phyloP scores from a whole-genome alignment of 2,329 filamentous ascomycete genomes.

The Ceratocystis lukuohia region DNA sequence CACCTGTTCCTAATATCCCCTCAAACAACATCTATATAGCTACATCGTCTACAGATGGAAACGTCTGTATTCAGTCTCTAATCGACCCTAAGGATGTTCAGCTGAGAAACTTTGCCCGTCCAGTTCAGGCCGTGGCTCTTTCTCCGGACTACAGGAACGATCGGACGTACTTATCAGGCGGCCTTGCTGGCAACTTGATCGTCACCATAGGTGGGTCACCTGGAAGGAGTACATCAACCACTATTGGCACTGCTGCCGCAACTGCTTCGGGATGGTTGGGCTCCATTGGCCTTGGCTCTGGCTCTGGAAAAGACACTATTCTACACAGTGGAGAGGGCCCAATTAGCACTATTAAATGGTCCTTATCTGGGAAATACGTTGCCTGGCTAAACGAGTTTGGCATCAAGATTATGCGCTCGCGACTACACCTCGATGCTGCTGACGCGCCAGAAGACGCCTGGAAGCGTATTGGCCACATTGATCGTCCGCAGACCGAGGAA shows the following conservation, averaged over 20 bases:
- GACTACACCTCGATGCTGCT: conserved; percentile 61
- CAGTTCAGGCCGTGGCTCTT: conserved; percentile 82
- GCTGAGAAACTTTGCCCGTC: conserved; percentile 82
- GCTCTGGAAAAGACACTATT: conserved; percentile 61
- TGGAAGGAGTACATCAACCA: conserved; percentile 78
- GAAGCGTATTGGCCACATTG: conserved; percentile 88
- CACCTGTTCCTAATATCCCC: conserved; percentile 54
- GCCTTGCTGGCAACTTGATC: conserved; percentile 74
- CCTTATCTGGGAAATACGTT: conserved; percentile 78
- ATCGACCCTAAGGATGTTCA: conserved; percentile 82
- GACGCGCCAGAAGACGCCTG: conserved; percentile 59
- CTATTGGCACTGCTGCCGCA: conserved; percentile 66
- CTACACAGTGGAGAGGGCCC: conserved; percentile 85
- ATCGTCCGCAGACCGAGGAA: conserved; percentile 68
- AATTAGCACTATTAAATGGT: conserved; percentile 91
- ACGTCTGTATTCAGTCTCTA: conserved; percentile 82
- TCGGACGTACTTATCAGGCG: conserved; percentile 78
- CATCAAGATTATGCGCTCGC: conserved; percentile 93
- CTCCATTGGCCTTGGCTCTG: conserved; percentile 65
- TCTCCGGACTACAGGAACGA: conserved; percentile 91
- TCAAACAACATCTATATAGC: conserved; percentile 89
- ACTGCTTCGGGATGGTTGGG: conserved; percentile 84
- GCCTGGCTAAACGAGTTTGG: conserved; percentile 95
- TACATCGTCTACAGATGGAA: conserved; percentile 88
- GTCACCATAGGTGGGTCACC: conserved; percentile 68